These are phyloP conservation scores for Pichia scutulata DNA, from an alignment of 805 yeast genomes.

Conservation along the genomic window DNA sequence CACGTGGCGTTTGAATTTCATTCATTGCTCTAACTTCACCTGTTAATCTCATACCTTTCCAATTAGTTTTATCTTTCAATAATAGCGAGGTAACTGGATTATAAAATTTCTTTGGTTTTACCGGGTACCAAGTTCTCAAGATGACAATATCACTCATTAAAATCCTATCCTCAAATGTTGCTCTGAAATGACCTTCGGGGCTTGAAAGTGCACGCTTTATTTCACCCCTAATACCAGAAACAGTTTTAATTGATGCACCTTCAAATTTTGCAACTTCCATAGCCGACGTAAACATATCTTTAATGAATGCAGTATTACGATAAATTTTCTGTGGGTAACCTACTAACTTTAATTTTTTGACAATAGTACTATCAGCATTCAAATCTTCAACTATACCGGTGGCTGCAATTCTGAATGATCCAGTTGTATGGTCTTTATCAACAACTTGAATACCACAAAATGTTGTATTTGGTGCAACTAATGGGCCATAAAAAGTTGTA, in stretches of 20 bases:
- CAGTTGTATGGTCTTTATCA: constrained; percentile 75
- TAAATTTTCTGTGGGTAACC: constrained; percentile 92
- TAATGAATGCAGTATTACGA: constrained; percentile 94
- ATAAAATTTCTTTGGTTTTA: constrained; percentile 80
- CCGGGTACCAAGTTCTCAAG: constrained; percentile 95
- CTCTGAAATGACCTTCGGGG: constrained; percentile 94
- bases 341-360: constrained; percentile 88
- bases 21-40: constrained; percentile 84
- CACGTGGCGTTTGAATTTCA: constrained; percentile 49
- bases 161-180: constrained; percentile 93
- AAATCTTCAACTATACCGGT: constrained; percentile 95
- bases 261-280: constrained; percentile 96
- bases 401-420: constrained; percentile 90
- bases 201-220: constrained; percentile 89
- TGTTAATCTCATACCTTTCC: constrained; percentile 96
- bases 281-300: constrained; percentile 89
- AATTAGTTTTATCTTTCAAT: constrained; percentile 65
- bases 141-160: constrained; percentile 84
- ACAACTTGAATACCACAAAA: constrained; percentile 92
- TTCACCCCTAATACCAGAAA: constrained; percentile 96
- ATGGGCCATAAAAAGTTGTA: constrained; percentile 94
- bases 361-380: constrained; percentile 84
- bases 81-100: constrained; percentile 93
- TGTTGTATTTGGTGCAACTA: constrained; percentile 95
- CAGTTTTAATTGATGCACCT: constrained; percentile 95